These are phyloP conservation scores for Bipolaris bicolor DNA, from an alignment of 2,329 filamentous ascomycete species.

Conservation along the genomic window DNA sequence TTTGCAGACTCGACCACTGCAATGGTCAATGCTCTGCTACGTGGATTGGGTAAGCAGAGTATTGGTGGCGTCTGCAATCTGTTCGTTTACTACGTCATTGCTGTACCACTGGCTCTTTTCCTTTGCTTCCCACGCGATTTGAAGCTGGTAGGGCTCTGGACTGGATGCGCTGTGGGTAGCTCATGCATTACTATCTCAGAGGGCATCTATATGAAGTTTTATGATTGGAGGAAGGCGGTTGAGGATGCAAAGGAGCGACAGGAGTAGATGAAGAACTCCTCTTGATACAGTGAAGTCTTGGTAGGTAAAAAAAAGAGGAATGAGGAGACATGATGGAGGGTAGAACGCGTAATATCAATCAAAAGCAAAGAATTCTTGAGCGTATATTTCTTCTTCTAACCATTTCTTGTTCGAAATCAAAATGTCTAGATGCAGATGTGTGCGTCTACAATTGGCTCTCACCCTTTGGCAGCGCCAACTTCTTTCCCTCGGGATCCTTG, in stretches of 20 bases:
- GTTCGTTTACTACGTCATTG: conserved; percentile 48
- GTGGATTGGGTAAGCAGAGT: conserved; percentile 48
- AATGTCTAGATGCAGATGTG: not conserved
- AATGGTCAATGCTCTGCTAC: conserved; percentile 46
- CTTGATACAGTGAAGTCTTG: not conserved
- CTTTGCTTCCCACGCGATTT: conserved; percentile 46
- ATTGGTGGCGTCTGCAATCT: conserved; percentile 50
- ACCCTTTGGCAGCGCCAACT: conserved; percentile 52
- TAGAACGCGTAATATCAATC: not conserved
- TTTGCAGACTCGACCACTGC: conserved; percentile 48
- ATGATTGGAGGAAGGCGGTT: conserved; percentile 40
- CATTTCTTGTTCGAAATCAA: not conserved
- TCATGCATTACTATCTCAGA: conserved; percentile 44
- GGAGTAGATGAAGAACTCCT: conserved; percentile 18
- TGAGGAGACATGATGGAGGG: not conserved
- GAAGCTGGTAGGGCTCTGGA: conserved; percentile 48
- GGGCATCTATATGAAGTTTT: conserved; percentile 39
- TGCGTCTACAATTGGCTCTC: conserved; percentile 3
- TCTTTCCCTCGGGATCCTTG: conserved; percentile 62
- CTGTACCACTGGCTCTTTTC: conserved; percentile 46
- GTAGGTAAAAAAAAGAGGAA: not conserved
- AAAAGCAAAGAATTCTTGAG: not conserved
- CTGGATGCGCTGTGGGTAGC: conserved; percentile 44
- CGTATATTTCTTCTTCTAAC: not conserved
- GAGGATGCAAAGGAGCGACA: conserved; percentile 40